These are phyloP conservation scores for Euphrasia arctica DNA, from an alignment of 305 asterid species.

Conservation along the genomic window DNA sequence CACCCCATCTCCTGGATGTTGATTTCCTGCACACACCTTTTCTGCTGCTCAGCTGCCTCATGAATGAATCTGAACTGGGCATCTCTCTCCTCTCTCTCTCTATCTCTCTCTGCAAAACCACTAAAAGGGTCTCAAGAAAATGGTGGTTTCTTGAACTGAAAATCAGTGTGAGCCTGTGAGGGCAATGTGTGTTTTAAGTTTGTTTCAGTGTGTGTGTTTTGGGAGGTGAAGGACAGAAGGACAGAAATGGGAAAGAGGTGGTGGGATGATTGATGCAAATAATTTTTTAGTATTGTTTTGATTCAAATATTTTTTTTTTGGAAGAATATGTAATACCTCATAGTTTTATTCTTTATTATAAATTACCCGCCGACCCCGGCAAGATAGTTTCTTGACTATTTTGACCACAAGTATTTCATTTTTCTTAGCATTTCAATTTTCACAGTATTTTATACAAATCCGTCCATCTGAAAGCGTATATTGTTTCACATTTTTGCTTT, in stretches of 20 bases:
- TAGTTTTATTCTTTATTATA: background rate
- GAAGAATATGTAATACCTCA: too few relatives aligned
- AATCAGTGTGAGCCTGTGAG: background rate
- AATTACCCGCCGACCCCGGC: background rate
- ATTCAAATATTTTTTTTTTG: background rate
- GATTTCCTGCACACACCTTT: constrained; percentile 54
- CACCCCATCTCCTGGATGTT: constrained; percentile 57
- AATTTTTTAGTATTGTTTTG: background rate
- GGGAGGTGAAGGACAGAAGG: background rate
- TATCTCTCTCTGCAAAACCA: background rate
- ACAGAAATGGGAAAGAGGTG: background rate
- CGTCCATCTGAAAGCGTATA: too few relatives aligned
- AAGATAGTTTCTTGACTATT: background rate
- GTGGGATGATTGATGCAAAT: background rate
- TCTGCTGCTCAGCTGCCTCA: constrained; percentile 67
- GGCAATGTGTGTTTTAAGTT: background rate
- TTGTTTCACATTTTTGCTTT: too few relatives aligned
- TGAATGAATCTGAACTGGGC: constrained; percentile 55
- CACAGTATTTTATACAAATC: too few relatives aligned
- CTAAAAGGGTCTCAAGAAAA: background rate
- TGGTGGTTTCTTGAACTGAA: background rate
- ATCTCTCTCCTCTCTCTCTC: constrained; percentile 25
- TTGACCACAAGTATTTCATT: background rate
- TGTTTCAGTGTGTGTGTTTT: background rate
- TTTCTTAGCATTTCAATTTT: too few relatives aligned